A percentile compares a stretch with the other conserved stretches of the same genome.
phyloP scores from a whole-genome alignment of 192 early-diverging fungal genomes.

The Coemansia sp. region DNA sequence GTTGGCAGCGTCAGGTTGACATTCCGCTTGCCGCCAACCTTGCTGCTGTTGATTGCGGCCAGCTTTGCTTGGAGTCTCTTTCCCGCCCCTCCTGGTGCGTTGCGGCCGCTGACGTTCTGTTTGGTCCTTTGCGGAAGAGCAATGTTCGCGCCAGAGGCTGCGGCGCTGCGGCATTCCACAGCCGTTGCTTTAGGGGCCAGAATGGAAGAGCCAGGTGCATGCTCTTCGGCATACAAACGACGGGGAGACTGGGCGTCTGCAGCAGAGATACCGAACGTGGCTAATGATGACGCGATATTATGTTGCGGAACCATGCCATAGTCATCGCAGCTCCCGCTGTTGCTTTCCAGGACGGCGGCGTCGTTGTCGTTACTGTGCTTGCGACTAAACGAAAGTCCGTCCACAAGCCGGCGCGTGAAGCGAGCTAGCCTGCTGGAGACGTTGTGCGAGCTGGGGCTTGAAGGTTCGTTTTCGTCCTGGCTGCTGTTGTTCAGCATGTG shows the following conservation, averaged over 20 bases:
- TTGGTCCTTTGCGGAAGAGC: not conserved
- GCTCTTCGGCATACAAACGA: not conserved
- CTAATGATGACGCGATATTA: not conserved
- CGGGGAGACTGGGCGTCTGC: not conserved
- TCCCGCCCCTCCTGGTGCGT: not conserved
- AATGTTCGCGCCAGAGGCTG: not conserved
- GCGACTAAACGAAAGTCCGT: constrained; percentile 15
- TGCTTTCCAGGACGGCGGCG: not conserved
- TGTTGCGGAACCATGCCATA: not conserved
- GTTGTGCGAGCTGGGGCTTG: constrained; percentile 1
- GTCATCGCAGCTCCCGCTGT: not conserved
- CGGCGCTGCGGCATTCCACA: not conserved
- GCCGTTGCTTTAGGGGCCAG: not conserved
- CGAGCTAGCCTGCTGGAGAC: constrained; percentile 27
- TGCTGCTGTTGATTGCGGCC: constrained; percentile 1
- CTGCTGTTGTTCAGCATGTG: constrained; percentile 13
- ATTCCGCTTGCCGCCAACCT: constrained; percentile 16
- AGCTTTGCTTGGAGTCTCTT: constrained; percentile 7
- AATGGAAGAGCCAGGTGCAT: not conserved
- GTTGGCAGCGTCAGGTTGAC: constrained; percentile 29
- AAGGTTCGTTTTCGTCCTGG: not conserved
- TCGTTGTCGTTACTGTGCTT: not conserved
- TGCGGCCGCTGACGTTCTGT: not conserved
- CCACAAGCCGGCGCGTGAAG: constrained; percentile 30
- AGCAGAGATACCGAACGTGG: not conserved